Evolutionary conservation across 495 filamentous ascomycete genomes (phyloP).

Genomic region (Annulohypoxylon bovei): DNA sequence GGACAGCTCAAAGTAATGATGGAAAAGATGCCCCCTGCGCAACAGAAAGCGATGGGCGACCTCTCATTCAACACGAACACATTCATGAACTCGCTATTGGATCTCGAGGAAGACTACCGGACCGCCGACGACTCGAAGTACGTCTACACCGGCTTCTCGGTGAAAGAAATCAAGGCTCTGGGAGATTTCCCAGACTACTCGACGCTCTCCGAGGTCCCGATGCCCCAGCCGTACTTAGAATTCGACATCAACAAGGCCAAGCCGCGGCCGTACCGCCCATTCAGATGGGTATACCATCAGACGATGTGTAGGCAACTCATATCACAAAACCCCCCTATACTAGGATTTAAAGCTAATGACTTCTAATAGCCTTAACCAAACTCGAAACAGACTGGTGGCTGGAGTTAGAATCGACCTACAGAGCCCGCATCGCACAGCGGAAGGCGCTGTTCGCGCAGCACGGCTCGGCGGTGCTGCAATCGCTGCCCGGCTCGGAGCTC

Average conservation of each 20-base stretch:
- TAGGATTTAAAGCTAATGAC: constrained; percentile 4
- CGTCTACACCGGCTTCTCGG: constrained; percentile 61
- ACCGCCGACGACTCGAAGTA: constrained; percentile 48
- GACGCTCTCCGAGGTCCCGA: constrained; percentile 77
- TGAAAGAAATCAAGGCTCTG: constrained; percentile 75
- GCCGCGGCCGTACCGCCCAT: constrained; percentile 80
- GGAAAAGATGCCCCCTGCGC: constrained; percentile 22
- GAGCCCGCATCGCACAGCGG: constrained; percentile 73
- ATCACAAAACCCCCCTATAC: constrained; percentile 20
- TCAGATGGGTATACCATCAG: constrained; percentile 90
- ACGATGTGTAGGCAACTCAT: constrained; percentile 80
- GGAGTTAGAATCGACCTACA: constrained; percentile 84
- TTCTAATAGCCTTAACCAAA: constrained; percentile 73
- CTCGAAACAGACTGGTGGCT: constrained; percentile 91
- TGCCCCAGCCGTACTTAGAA: constrained; percentile 68
- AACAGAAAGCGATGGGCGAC: constrained; percentile 29
- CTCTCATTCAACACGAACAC: constrained; percentile 25
- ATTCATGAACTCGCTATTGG: constrained; percentile 33
- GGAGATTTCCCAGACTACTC: constrained; percentile 90
- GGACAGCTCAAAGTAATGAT: constrained; percentile 45
- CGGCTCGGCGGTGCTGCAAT: constrained; percentile 70
- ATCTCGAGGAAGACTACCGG: constrained; percentile 44
- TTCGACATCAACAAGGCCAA: constrained; percentile 72
- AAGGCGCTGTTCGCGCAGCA: constrained; percentile 72
- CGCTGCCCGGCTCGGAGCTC: constrained; percentile 80